Percentiles rank a stretch among this genome's conserved stretches.
Conservation (phyloP, 2,329 filamentous ascomycete genomes). For the Xylaria sp. region DNA sequence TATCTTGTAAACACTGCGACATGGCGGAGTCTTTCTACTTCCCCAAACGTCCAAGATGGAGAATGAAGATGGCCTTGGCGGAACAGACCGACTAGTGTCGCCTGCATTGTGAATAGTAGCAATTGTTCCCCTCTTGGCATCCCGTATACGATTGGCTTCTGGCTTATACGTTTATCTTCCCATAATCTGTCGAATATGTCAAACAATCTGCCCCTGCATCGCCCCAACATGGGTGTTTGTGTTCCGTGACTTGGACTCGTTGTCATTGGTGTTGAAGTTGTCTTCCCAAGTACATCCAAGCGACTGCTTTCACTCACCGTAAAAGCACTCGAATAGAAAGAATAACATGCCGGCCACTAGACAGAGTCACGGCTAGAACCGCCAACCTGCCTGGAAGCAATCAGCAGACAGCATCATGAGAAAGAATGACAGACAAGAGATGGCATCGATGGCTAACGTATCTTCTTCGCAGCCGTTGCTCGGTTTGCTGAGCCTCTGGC, state of each 20-base stretch:
- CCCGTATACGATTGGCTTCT: not conserved
- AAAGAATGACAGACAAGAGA: slow-evolving; percentile 18
- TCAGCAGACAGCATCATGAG: slow-evolving; percentile 16
- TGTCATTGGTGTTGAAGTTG: slow-evolving; percentile 22
- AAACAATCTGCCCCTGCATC: not conserved
- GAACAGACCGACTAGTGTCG: slow-evolving; percentile 9
- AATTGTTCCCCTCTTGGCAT: not conserved
- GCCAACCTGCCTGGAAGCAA: not conserved
- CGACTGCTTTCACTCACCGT: slow-evolving; percentile 11
- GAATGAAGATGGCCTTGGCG: not conserved
- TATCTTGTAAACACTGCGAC: not conserved
- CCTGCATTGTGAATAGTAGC: not conserved
- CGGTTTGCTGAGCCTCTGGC: slow-evolving; percentile 72
- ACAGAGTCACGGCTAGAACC: not conserved
- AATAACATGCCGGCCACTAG: not conserved
- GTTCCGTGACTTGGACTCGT: slow-evolving; percentile 28
- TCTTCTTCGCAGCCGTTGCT: slow-evolving; percentile 56
- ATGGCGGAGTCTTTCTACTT: not conserved
- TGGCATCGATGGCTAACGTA: slow-evolving; percentile 32
- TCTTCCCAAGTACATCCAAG: slow-evolving; percentile 21
- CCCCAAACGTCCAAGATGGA: not conserved
- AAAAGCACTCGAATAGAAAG: slow-evolving; percentile 9
- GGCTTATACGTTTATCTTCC: not conserved
- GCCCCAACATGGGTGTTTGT: slow-evolving; percentile 8
- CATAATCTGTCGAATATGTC: not conserved